Conservation (phyloP, 148 eudicot genomes). For the Agrostemma githago region DNA sequence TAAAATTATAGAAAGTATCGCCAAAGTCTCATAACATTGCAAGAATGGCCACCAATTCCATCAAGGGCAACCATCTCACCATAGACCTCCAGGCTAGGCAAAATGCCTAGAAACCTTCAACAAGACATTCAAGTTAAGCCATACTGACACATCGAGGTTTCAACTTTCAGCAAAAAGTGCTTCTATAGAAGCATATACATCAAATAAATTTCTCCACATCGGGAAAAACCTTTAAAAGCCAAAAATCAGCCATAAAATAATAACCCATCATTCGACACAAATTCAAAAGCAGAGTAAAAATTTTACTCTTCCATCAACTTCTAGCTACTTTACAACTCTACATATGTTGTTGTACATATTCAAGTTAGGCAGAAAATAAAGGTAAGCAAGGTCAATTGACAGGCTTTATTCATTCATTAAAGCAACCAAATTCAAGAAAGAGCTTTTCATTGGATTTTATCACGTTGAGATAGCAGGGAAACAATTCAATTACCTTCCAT, state of each 20-base stretch:
- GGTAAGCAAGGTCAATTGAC: background rate
- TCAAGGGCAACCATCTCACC: constrained; percentile 95
- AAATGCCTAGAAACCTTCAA: constrained; percentile 97
- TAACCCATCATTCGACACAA: background rate
- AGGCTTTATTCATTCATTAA: no score
- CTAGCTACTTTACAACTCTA: no score
- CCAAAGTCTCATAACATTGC: constrained; percentile 94
- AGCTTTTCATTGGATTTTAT: background rate
- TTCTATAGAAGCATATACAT: constrained; percentile 21
- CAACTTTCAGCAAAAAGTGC: constrained; percentile 41
- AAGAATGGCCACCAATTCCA: constrained; percentile 82
- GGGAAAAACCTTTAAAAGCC: background rate
- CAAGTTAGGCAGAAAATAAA: background rate
- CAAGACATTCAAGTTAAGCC: constrained; percentile 85
- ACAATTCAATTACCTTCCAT: constrained; percentile 64
- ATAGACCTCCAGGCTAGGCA: constrained; percentile 95
- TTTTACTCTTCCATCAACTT: background rate
- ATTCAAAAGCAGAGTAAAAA: no score
- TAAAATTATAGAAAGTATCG: constrained; percentile 89
- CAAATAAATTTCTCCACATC: constrained; percentile 4
- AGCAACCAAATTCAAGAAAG: background rate
- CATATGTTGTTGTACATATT: no score
- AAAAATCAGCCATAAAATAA: background rate
- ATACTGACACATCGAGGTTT: constrained; percentile 40
- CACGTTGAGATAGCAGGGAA: no score